These are phyloP conservation scores for Parmelia sp. DNA, from an alignment of 495 filamentous ascomycete species.

Conservation along the genomic window DNA sequence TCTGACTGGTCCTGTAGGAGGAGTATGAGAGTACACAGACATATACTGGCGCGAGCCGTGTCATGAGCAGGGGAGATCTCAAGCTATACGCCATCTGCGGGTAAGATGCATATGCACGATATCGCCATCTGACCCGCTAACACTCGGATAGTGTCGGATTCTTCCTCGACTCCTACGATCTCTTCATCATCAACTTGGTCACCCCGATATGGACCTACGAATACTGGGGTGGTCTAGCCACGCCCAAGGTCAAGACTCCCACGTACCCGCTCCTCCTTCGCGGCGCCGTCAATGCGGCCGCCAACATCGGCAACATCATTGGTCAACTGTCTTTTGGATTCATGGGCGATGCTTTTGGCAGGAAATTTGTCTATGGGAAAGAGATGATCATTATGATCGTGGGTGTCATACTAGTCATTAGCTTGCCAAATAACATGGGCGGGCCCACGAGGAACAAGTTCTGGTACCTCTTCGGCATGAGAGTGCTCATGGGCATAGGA, in stretches of 20 bases:
- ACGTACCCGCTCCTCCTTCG: slow-evolving; percentile 52
- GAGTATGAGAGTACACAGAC: slow-evolving; percentile 15
- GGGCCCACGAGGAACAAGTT: slow-evolving; percentile 53
- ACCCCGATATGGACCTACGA: slow-evolving; percentile 44
- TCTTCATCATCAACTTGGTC: slow-evolving; percentile 73
- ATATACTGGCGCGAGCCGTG: slow-evolving; percentile 3
- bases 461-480: slow-evolving; percentile 48
- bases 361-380: slow-evolving; percentile 81
- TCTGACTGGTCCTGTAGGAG: slow-evolving; percentile 6
- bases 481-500: slow-evolving; percentile 75
- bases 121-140: slow-evolving; percentile 5
- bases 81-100: slow-evolving; percentile 21
- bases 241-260: slow-evolving; percentile 46
- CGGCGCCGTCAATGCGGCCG: slow-evolving; percentile 81
- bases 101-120: background rate
- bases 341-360: slow-evolving; percentile 71
- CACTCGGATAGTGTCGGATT: slow-evolving; percentile 18
- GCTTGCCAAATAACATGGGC: slow-evolving; percentile 36
- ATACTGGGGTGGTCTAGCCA: slow-evolving; percentile 39
- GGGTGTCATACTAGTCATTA: slow-evolving; percentile 65
- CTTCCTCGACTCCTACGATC: slow-evolving; percentile 47
- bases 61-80: slow-evolving; percentile 17
- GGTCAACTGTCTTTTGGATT: slow-evolving; percentile 79
- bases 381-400: slow-evolving; percentile 86
- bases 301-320: slow-evolving; percentile 79